Conservation (phyloP, 441 rosid species). For the Corymbia citriodora region DNA sequence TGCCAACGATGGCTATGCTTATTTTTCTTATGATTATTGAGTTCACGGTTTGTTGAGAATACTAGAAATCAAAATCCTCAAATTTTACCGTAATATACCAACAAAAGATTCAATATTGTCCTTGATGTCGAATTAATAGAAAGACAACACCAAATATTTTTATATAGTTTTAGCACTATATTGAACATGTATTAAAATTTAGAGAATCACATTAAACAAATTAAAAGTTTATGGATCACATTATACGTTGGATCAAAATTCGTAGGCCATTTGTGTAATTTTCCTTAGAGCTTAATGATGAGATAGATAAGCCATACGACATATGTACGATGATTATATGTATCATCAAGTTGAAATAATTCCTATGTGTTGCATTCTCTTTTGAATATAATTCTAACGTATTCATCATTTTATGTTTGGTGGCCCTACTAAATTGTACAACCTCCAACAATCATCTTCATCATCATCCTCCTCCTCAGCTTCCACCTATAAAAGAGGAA, state of each 20-base stretch:
- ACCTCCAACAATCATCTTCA: background rate
- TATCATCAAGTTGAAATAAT: background rate
- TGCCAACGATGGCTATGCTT: background rate
- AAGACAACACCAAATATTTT: background rate
- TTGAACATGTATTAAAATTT: background rate
- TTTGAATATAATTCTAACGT: background rate
- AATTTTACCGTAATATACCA: background rate
- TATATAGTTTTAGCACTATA: background rate
- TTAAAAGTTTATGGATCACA: fast-evolving
- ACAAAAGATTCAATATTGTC: no score
- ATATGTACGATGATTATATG: background rate
- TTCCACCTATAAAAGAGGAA: background rate
- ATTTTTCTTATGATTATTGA: background rate
- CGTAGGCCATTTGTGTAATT: fast-evolving
- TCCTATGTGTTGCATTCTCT: background rate
- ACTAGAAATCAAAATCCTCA: background rate
- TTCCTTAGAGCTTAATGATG: background rate
- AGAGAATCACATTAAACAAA: background rate
- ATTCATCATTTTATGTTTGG: background rate
- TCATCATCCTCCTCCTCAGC: background rate
- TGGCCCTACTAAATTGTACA: background rate
- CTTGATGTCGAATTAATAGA: background rate
- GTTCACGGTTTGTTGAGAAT: background rate
- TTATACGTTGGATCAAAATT: fast-evolving
- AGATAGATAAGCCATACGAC: background rate